Evolutionary conservation across 768 basidiomycete genomes (phyloP).

Genomic region (Mycena haematopus): DNA sequence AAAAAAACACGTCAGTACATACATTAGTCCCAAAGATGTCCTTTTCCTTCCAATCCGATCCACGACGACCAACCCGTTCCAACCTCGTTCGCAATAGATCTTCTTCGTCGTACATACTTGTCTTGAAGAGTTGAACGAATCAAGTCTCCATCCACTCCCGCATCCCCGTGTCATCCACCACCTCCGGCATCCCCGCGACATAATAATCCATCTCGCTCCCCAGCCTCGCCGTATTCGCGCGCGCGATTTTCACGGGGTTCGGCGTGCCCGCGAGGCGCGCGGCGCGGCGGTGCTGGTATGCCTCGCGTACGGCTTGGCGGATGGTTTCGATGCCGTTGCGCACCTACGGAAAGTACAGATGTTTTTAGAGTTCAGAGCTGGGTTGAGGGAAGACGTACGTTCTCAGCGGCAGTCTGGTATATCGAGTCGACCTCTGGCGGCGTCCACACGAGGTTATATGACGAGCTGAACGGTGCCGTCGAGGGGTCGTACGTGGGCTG

Average conservation of each 20-base stretch:
- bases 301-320: conserved; percentile 9
- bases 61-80: no score
- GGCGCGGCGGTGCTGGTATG: conserved; percentile 13
- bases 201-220: conserved; percentile 6
- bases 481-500: conserved; percentile 15
- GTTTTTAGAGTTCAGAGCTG: neutral
- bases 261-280: conserved; percentile 1
- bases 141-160: conserved; percentile 12
- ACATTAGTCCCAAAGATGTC: no score
- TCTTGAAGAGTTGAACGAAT: neutral
- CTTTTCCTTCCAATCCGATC: no score
- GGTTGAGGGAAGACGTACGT: conserved; percentile 1
- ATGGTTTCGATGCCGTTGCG: conserved; percentile 7
- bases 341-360: neutral
- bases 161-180: neutral
- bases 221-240: neutral
- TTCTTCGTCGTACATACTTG: no score
- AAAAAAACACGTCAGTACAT: no score
- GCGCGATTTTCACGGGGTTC: conserved; percentile 3
- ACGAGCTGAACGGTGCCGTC: conserved; percentile 16
- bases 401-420: conserved; percentile 2
- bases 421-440: conserved; percentile 18
- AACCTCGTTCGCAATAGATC: no score
- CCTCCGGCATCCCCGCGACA: conserved; percentile 1
- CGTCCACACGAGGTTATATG: conserved; percentile 19